Percentiles rank a stretch among this genome's conserved stretches.
These are phyloP conservation scores for Collybia sp. DNA, from an alignment of 768 basidiomycete species.

Conservation along the genomic window DNA sequence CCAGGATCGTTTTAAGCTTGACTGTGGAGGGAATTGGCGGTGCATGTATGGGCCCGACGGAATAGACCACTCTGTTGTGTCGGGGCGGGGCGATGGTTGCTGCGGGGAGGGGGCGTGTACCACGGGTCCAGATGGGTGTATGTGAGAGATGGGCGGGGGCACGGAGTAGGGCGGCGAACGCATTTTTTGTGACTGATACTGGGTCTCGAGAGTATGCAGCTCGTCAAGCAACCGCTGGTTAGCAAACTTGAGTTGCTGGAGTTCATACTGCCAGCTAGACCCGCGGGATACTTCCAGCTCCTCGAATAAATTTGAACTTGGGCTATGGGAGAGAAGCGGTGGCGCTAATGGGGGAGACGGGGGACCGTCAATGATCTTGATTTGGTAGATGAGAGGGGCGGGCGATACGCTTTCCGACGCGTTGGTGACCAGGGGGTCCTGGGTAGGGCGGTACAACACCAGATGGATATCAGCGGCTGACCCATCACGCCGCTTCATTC, in stretches of 20 bases:
- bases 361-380: conserved; percentile 20
- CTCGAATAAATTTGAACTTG: conserved; percentile 50
- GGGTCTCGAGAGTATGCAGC: conserved; percentile 25
- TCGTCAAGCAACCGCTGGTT: conserved; percentile 67
- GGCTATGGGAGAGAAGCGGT: conserved; percentile 6
- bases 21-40: too few species aligned
- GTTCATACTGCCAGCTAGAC: conserved; percentile 91
- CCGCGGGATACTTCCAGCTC: conserved; percentile 64
- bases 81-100: too few species aligned
- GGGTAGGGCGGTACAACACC: conserved; percentile 25
- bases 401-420: conserved; percentile 22
- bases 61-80: too few species aligned
- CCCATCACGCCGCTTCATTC: conserved; percentile 35
- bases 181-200: neutral
- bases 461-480: conserved; percentile 14
- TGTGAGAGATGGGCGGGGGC: too few species aligned
- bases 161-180: neutral
- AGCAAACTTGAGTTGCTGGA: conserved; percentile 74
- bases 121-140: too few species aligned
- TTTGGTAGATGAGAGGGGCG: conserved; percentile 32
- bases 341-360: conserved; percentile 2
- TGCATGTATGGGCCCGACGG: too few species aligned
- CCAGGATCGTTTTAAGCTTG: too few species aligned
- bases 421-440: conserved; percentile 4
- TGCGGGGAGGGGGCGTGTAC: too few species aligned